Conservation (phyloP, 1,284 basidiomycete species). For the Vanrija pseudolonga region DNA sequence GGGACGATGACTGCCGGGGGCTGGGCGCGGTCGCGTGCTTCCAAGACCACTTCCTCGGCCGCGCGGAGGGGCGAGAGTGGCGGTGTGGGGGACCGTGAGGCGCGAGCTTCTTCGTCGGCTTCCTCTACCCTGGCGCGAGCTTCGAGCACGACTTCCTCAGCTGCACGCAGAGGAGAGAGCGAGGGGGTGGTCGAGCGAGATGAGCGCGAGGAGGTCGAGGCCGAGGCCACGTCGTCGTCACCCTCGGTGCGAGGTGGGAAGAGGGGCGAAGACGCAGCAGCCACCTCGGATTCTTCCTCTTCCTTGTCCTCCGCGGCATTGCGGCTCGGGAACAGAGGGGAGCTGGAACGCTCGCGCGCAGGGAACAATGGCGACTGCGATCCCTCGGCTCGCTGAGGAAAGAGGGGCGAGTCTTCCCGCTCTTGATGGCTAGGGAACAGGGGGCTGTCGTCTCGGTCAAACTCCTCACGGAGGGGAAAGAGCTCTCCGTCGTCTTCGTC, state of each 20-base stretch:
- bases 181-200: constrained; percentile 4
- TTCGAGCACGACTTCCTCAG: neutral
- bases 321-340: constrained; percentile 21
- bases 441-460: neutral
- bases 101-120: neutral
- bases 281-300: neutral
- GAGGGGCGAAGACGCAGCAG: constrained; percentile 12
- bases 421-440: constrained; percentile 2
- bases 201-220: neutral
- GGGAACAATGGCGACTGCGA: constrained; percentile 10
- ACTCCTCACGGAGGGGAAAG: constrained; percentile 12
- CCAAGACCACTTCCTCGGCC: neutral
- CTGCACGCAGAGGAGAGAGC: constrained; percentile 4
- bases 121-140: neutral
- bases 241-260: constrained; percentile 11
- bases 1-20: constrained; percentile 14
- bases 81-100: neutral
- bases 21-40: neutral
- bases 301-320: neutral
- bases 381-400: constrained; percentile 1
- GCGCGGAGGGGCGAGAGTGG: neutral
- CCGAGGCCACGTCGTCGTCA: neutral
- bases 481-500: constrained; percentile 5
- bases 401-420: constrained; percentile 1
- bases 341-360: neutral